Evolutionary conservation across 2,329 filamentous ascomycete genomes (phyloP).

Genomic region (Monosporascus sp.): DNA sequence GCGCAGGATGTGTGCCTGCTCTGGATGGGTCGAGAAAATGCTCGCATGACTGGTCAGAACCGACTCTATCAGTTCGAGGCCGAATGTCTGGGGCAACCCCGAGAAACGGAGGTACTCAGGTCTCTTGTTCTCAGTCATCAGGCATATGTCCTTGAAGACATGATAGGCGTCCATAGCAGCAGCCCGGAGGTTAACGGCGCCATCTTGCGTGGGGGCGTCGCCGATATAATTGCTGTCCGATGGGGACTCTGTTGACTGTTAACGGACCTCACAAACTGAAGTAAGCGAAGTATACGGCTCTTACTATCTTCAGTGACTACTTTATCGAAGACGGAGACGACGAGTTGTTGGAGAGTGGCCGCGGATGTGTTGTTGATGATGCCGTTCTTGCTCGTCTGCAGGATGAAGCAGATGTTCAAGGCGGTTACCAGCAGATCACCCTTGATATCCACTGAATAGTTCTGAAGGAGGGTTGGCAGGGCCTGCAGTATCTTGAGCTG

Average conservation of each 20-base stretch:
- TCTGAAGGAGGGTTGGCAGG: constrained; percentile 81
- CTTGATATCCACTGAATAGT: constrained; percentile 76
- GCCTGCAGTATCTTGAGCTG: constrained; percentile 95
- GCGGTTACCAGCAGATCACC: constrained; percentile 76
- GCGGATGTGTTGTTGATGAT: constrained; percentile 95
- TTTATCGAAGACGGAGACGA: constrained; percentile 90
- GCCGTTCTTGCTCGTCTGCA: constrained; percentile 87
- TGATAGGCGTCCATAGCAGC: constrained; percentile 82
- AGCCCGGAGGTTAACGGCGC: constrained; percentile 59
- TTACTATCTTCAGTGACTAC: constrained; percentile 75
- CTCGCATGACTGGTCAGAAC: constrained; percentile 50
- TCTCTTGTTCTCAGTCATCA: constrained; percentile 78
- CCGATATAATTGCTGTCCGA: constrained; percentile 54
- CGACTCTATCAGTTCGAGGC: constrained; percentile 61
- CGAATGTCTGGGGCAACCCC: constrained; percentile 69
- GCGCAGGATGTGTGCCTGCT: constrained; percentile 75
- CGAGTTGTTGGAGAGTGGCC: constrained; percentile 90
- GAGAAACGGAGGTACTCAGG: constrained; percentile 78
- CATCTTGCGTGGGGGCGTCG: constrained; percentile 62
- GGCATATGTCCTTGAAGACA: constrained; percentile 84
- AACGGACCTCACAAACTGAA: constrained; percentile 5
- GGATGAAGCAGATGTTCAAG: constrained; percentile 83
- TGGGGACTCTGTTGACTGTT: constrained; percentile 28
- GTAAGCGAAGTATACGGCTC: constrained; percentile 22
- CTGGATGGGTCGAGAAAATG: constrained; percentile 71